Percentiles rank a stretch among this genome's conserved stretches.
phyloP scores from a whole-genome alignment of 352 stramenopile genomes.

The Blastocystis sp. region DNA sequence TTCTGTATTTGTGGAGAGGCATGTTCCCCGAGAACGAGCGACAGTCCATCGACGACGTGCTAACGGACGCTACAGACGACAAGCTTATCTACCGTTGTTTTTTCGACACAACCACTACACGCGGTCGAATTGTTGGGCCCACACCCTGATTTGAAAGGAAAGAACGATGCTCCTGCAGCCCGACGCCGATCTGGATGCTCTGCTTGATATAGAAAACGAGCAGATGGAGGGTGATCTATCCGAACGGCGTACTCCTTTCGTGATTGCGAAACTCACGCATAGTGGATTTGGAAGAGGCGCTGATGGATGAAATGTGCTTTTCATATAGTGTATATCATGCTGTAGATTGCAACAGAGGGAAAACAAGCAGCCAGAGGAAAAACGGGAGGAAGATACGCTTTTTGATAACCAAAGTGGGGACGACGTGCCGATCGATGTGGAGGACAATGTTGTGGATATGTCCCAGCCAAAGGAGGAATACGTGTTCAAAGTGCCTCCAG shows the following conservation, averaged over 20 bases:
- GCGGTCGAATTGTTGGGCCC: not conserved
- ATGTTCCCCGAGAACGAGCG: constrained; percentile 19
- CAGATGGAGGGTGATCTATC: constrained; percentile 1
- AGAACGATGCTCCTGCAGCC: not conserved
- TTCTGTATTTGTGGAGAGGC: constrained; percentile 23
- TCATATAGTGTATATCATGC: not conserved
- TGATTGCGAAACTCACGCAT: not conserved
- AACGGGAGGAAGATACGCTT: not conserved
- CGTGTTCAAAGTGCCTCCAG: constrained; percentile 36
- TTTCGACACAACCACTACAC: not conserved
- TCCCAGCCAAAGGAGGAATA: constrained; percentile 8
- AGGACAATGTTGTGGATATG: not conserved
- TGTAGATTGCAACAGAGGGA: not conserved
- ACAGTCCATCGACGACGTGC: not conserved
- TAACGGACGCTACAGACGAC: not conserved
- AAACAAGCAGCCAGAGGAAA: not conserved
- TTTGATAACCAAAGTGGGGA: not conserved
- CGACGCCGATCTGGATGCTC: constrained; percentile 52
- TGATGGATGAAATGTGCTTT: not conserved
- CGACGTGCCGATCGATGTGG: not conserved
- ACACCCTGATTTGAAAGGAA: not conserved
- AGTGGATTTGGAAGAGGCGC: not conserved
- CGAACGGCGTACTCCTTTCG: not conserved
- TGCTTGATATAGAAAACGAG: constrained; percentile 30
- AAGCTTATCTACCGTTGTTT: not conserved